These are phyloP conservation scores for Fusarium sp. DNA, from an alignment of 2,329 filamentous ascomycete genomes.

Conservation along the genomic window DNA sequence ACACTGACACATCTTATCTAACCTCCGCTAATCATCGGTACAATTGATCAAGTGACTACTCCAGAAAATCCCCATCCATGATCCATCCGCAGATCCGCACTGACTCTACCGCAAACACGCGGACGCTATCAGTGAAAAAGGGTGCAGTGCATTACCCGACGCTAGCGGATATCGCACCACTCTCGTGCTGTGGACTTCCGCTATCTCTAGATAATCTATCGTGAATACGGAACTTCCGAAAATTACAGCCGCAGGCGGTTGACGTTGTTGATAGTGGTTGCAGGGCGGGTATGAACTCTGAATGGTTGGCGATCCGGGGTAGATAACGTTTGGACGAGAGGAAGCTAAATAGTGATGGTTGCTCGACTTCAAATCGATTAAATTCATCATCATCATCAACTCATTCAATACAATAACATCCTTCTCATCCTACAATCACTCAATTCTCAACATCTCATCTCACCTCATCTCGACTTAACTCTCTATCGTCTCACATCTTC, in stretches of 20 bases:
- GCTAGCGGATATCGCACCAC: constrained; percentile 24
- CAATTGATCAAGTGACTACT: not conserved
- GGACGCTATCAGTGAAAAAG: not conserved
- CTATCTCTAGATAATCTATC: constrained; percentile 12
- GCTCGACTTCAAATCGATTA: not conserved
- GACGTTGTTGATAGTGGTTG: not conserved
- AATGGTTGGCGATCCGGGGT: not conserved
- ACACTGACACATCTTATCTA: not conserved
- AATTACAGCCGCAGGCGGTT: constrained; percentile 15
- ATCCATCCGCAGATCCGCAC: not conserved
- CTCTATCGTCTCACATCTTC: not conserved
- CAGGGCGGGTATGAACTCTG: constrained; percentile 12
- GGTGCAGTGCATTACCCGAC: constrained; percentile 29
- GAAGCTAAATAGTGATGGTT: constrained; percentile 32
- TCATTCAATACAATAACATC: not conserved
- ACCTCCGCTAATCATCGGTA: not conserved
- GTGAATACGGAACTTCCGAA: constrained; percentile 11
- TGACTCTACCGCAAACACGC: not conserved
- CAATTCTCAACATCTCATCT: not conserved
- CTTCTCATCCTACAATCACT: not conserved
- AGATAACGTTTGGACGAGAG: not conserved
- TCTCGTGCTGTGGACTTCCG: constrained; percentile 2
- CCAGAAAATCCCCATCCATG: not conserved
- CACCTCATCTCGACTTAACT: no score
- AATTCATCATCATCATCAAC: not conserved